Conservation (phyloP, 2,329 filamentous ascomycete genomes). For the Didymella segeticola region DNA sequence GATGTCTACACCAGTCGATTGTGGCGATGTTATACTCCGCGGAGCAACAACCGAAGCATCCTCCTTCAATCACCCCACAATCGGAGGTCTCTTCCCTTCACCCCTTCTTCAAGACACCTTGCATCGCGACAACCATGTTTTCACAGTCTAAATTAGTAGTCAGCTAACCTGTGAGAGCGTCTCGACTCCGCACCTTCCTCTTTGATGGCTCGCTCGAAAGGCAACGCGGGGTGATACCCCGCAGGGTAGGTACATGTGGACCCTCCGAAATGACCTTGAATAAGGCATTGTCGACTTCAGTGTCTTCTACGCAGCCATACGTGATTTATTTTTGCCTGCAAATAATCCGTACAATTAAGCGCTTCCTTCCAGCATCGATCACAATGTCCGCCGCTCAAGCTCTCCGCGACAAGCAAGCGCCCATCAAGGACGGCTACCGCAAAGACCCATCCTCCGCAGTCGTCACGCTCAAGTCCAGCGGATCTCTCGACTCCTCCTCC, state of each 20-base stretch:
- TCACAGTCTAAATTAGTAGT: too few relatives aligned
- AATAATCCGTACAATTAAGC: too few relatives aligned
- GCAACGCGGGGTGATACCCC: constrained; percentile 22
- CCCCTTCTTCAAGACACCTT: not conserved
- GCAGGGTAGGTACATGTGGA: constrained; percentile 22
- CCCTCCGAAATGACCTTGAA: not conserved
- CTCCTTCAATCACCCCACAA: not conserved
- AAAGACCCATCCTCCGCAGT: constrained; percentile 53
- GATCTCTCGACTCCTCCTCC: constrained; percentile 53
- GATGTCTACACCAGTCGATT: too few relatives aligned
- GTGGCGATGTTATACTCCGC: too few relatives aligned
- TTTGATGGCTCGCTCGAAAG: constrained; percentile 23
- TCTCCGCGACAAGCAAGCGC: constrained; percentile 57
- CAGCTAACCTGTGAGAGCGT: not conserved
- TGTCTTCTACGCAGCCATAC: not conserved
- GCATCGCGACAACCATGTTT: not conserved
- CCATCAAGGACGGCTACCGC: constrained; percentile 56
- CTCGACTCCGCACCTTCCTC: constrained; percentile 3
- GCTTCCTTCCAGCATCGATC: not conserved
- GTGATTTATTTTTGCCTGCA: not conserved
- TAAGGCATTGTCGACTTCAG: not conserved
- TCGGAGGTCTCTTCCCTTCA: not conserved
- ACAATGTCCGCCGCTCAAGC: constrained; percentile 39
- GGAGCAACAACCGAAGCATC: not conserved
- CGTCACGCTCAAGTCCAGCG: constrained; percentile 55